Base-by-base conservation (phyloP, 345 rosid species). In the Jatropha curcas region DNA sequence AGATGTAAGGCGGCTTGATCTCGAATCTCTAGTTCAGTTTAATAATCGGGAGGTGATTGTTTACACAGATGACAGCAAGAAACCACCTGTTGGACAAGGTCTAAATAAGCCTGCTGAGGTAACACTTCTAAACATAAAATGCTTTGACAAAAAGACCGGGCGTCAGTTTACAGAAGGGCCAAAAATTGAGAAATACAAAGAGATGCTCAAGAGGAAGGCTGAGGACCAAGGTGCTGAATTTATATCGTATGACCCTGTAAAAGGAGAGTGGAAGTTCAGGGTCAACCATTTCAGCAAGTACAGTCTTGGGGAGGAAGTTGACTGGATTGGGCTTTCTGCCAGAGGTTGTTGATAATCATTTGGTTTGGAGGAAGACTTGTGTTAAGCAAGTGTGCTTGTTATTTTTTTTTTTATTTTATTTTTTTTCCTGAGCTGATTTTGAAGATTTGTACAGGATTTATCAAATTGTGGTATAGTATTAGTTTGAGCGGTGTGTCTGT, bases 61-160 rank as follows among this genome's bases (percentile, higher is more conserved):
- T n/a, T 96, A 96, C 88, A 81, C 86, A 89, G 98, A 96, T 41
- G 98, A 96, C 68, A 85, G 86, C 83, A 81, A 88, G 79, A 96
- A 93, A 76, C 98, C 97, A 4, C 92, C 96, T 4, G 87, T 90
- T 14, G 99, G 99, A 60, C 86, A 96, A 76, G 99, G 98, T 46
- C 86, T 96, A 48, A 96, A 96, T 43, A 93, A 96, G 80, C 92
- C 97, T 9, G 97, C 99, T 2, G 97, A 86, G 78, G 96, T 96
- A n/a, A 93, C 94, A 4, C 90, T 96, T 70, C 90, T 93, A 20
- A 96, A 93, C 82, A 89, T 96, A 64, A 96, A 91, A 74, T 96
- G 97, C 84, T 79, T 88, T 4, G 97, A 93, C 77, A 96, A 81
- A 71, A 90, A 87, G 87, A 90, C 83, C 0, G 88, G 97, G 34